Evolutionary conservation across 345 rosid species (phyloP), one percentile per base, ranked within the genome.

Genomic region (Eutrema japonicum): DNA sequence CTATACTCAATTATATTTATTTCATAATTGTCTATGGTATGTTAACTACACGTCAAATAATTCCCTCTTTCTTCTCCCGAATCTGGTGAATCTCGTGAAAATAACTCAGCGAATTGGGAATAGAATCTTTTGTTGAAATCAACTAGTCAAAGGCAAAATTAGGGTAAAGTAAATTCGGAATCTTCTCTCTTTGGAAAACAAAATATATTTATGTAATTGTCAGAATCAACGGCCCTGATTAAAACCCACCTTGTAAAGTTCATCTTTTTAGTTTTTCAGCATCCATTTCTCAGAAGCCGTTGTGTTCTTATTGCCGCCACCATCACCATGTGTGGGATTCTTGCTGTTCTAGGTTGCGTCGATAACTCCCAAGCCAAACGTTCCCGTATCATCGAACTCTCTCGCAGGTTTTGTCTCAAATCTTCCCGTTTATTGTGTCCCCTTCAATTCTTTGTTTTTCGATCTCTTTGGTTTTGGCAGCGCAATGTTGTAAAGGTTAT

Each of bases 281-380:
- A 49, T 14, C 26, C 66, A 26, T 41, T 30, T 59, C 52, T 45
- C 11, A 14, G 26, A 68, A 75, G 74, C 64, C 74, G 78, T 75
- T 68, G 73, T 49, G 52, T 40, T 66, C 64, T 48, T 32, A 22
- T 67, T 47, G 73, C 73, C 68, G 68, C 78, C 77, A 73, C 62
- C 71, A 79, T 90, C 77, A 73, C 62, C 71, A 79, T 90, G 96
- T 90, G 96, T 83, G 96, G 96, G 49, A 89, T 89, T 56, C 91
- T 89, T 22, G 93, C 96, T 22, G 93, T 85, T 26, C 69, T 89
- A 38, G 96, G 96, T 33, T 89, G 93, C 79, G 27, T 68, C 30
- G 91, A 89, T 72, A 83, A 65, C 82, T 87, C 96, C 2, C 96
- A 87, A 64, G 88, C 91, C 0, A 88, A 86, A 81, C 96, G 96